These are phyloP conservation scores for Laetiporus sulphureus DNA, from an alignment of 1,284 basidiomycete species.

Conservation along the genomic window DNA sequence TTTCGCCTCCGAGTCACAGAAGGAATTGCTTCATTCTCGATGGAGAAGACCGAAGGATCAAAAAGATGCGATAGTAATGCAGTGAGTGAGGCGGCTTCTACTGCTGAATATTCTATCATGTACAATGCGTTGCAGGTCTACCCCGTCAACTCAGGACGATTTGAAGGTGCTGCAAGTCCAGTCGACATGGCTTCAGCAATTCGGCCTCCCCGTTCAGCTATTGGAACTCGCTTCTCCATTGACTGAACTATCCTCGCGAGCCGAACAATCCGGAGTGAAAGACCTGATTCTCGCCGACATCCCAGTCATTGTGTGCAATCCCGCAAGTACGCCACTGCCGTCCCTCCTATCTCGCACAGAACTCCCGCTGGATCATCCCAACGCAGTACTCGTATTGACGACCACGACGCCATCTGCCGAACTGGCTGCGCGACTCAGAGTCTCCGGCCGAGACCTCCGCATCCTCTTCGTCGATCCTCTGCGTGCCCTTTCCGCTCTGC, in stretches of 20 bases:
- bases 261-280: constrained; percentile 8
- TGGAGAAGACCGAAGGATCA: constrained; percentile 29
- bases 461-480: constrained; percentile 46
- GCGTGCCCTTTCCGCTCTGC: constrained; percentile 48
- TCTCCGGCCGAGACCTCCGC: constrained; percentile 8
- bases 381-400: constrained; percentile 46
- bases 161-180: constrained; percentile 22
- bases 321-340: constrained; percentile 40
- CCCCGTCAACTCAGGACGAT: constrained; percentile 5
- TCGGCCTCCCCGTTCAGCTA: constrained; percentile 40
- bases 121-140: neutral
- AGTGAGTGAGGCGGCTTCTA: constrained; percentile 36
- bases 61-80: constrained; percentile 28
- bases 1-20: constrained; percentile 44
- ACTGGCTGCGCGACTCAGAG: constrained; percentile 7
- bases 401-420: constrained; percentile 13
- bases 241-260: constrained; percentile 13
- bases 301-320: constrained; percentile 53
- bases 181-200: constrained; percentile 49
- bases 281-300: constrained; percentile 46
- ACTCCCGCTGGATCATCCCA: constrained; percentile 34
- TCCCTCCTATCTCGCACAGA: constrained; percentile 26
- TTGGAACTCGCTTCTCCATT: constrained; percentile 33
- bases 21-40: constrained; percentile 33
- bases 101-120: too few relatives aligned